Evolutionary conservation across 495 filamentous ascomycete genomes (phyloP), one percentile per base, ranked within the genome.

Genomic region (Penicillium chermesinum): DNA sequence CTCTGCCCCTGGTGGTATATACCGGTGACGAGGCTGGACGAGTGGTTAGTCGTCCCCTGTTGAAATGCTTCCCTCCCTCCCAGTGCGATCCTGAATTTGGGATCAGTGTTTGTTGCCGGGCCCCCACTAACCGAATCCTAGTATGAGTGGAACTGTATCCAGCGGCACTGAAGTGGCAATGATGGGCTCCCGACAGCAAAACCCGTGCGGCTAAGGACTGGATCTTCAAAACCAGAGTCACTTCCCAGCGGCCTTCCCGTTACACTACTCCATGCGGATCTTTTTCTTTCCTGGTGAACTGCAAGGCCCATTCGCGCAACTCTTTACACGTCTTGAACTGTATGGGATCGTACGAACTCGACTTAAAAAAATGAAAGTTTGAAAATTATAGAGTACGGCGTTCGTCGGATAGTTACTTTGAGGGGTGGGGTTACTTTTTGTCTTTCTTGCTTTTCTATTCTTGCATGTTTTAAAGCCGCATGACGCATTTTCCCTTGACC

Each of bases 61-160:
- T 38, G n/a, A n/a, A n/a, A n/a, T 33, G 38, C 12, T 41, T 9
- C 19, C 18, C n/a, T 34, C n/a, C 2, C 34, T 30, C 25, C 10
- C 25, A 10, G 10, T 30, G 25, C 25, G 25, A 30, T 35, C 33
- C 25, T 18, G 13, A 34, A 46, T 16, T 19, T 12, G 22, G 15
- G 25, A 13, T 15, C 16, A 32, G 25, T 10, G 25, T 30, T 30
- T 10, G 25, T 30, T 30, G 25, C 25, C 5, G 10, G 10, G 10
- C 25, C 25, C 25, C 25, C 25, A 35, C 57, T 69, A 33, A 66
- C 54, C 9, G 55, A 64, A 58, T 15, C 20, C 18, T 53, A 91
- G 87, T 93, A 89, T 63, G 87, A 95, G 67, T 95, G 89, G 89
- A 87, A 87, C 55, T 82, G 88, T 59, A 78, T 91, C n/a, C 85